Evolutionary conservation across 2,329 filamentous ascomycete genomes (phyloP).

Genomic region (Trichoderma cornu-damae): DNA sequence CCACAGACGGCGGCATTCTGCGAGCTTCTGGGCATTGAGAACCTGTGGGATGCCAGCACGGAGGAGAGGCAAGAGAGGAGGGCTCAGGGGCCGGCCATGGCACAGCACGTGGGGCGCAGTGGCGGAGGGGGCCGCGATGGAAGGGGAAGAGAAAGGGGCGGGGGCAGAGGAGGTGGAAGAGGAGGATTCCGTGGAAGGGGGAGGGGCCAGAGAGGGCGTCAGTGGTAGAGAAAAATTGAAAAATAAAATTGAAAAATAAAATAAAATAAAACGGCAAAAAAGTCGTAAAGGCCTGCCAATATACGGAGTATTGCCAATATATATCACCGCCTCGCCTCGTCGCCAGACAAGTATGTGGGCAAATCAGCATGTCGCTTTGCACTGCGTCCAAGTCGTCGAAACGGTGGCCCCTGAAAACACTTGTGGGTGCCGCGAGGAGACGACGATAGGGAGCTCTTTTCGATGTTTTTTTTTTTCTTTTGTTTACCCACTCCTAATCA

Average conservation of each 20-base stretch:
- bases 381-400: not conserved
- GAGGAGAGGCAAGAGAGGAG: constrained; percentile 62
- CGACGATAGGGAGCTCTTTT: too few relatives aligned
- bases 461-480: too few relatives aligned
- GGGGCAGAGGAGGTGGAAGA: not conserved
- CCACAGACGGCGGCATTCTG: constrained; percentile 83
- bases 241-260: not conserved
- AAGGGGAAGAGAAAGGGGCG: constrained; percentile 21
- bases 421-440: constrained; percentile 4
- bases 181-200: not conserved
- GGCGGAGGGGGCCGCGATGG: constrained; percentile 35
- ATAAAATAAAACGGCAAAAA: too few relatives aligned
- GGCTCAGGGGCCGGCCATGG: constrained; percentile 50
- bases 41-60: constrained; percentile 67
- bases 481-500: constrained; percentile 15
- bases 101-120: constrained; percentile 30
- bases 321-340: too few relatives aligned
- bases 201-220: not conserved
- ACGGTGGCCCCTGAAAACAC: not conserved
- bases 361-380: not conserved
- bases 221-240: not conserved
- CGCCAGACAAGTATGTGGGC: not conserved
- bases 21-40: constrained; percentile 67
- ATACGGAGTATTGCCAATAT: not conserved
- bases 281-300: too few relatives aligned